Evolutionary conservation across 2,329 filamentous ascomycete species (phyloP).

Genomic region (Harringtonia lauricola): DNA sequence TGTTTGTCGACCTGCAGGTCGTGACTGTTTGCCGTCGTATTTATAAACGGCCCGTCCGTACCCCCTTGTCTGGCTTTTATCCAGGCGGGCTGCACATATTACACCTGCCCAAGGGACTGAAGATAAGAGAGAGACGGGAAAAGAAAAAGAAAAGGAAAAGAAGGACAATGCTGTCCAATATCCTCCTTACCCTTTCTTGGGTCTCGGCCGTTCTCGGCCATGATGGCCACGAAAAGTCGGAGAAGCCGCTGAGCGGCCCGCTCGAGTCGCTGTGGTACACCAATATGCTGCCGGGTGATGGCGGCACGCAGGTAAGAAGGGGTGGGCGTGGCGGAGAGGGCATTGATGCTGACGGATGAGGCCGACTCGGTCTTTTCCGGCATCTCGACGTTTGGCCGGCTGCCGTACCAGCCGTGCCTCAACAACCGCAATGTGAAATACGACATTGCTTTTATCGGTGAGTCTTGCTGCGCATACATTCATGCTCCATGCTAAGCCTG

Average conservation of each 20-base stretch:
- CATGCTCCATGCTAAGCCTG: neutral
- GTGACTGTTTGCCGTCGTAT: too few relatives aligned
- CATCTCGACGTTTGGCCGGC: conserved; percentile 73
- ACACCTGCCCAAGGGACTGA: too few relatives aligned
- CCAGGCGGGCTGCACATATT: too few relatives aligned
- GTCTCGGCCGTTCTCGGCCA: conserved; percentile 47
- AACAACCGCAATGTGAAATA: conserved; percentile 59
- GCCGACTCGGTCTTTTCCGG: conserved; percentile 83
- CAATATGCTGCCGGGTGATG: conserved; percentile 70
- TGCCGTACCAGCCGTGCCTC: conserved; percentile 69
- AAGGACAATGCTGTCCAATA: conserved; percentile 8
- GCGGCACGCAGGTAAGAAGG: conserved; percentile 60
- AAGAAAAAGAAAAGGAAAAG: too few relatives aligned
- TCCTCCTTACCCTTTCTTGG: conserved; percentile 21
- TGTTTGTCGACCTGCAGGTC: too few relatives aligned
- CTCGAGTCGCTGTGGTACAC: conserved; percentile 75
- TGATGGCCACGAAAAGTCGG: conserved; percentile 39
- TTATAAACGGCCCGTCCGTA: too few relatives aligned
- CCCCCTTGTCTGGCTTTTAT: too few relatives aligned
- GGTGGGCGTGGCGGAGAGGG: too few relatives aligned
- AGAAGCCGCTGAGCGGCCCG: conserved; percentile 55
- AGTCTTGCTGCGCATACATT: conserved; percentile 8
- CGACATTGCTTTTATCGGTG: conserved; percentile 78
- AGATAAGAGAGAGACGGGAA: too few relatives aligned
- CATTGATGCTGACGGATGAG: too few relatives aligned